Evolutionary conservation across 2,329 filamentous ascomycete species (phyloP).

Genomic region (Hypocrella siamensis): DNA sequence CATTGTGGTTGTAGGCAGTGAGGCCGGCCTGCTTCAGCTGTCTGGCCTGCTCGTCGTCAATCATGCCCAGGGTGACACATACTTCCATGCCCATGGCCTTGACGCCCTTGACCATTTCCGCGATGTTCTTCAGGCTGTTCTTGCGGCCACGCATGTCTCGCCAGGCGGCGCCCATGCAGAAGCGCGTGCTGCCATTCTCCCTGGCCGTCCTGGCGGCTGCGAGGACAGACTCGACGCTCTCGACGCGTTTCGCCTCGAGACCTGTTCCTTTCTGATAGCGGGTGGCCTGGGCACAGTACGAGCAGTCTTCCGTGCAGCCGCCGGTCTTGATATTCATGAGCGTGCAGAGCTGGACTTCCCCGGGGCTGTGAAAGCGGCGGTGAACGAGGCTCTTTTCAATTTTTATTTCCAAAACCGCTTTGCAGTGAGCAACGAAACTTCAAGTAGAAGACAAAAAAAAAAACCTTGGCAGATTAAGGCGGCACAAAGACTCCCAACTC

Average conservation of each 20-base stretch:
- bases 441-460: too few relatives aligned
- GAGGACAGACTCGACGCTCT: slow-evolving; percentile 66
- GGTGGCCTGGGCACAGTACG: slow-evolving; percentile 81
- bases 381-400: slow-evolving; percentile 48
- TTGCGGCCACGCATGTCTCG: slow-evolving; percentile 86
- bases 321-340: slow-evolving; percentile 96
- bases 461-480: too few relatives aligned
- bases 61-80: slow-evolving; percentile 91
- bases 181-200: slow-evolving; percentile 72
- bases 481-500: slow-evolving; percentile 12
- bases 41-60: slow-evolving; percentile 63
- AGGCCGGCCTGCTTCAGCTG: slow-evolving; percentile 73
- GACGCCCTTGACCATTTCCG: slow-evolving; percentile 72
- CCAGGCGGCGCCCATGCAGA: slow-evolving; percentile 94
- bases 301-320: slow-evolving; percentile 83
- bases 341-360: slow-evolving; percentile 80
- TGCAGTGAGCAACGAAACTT: neutral
- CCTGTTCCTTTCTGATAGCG: slow-evolving; percentile 64
- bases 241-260: slow-evolving; percentile 64
- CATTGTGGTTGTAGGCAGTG: slow-evolving; percentile 89
- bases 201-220: slow-evolving; percentile 62
- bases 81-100: slow-evolving; percentile 73
- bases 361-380: slow-evolving; percentile 70
- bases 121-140: slow-evolving; percentile 68
- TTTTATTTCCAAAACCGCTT: neutral